Evolutionary conservation across 345 rosid species (phyloP), one percentile per base, ranked within the genome.

Genomic region (Lenwebbia sp.): DNA sequence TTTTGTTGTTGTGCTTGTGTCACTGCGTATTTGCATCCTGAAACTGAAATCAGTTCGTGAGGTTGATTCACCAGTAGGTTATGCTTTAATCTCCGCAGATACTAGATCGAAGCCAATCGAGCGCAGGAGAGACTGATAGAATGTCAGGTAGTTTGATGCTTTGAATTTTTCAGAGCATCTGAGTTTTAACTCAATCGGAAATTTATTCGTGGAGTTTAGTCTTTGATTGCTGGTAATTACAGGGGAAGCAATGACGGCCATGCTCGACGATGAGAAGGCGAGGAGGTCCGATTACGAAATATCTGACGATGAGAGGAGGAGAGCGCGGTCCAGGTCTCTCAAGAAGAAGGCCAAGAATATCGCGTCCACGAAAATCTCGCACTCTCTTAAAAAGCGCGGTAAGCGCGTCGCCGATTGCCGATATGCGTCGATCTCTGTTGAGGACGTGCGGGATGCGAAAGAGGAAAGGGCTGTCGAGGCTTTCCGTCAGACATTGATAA

Each of bases 371-470:
- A 94, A 89, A 90, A 83, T 95, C 33, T 92, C 98, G 1, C 96
- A 96, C 65, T 91, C 92, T 49, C 89, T 96, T 1, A 93, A 93
- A 89, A 97, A 94, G 92, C 93, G 97, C 14, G 91, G 95, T 84
- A 92, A 88, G 89, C 94, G 96, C 23, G 94, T 94, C 17, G 87
- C 95, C 4, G 95, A 90, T 86, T 92, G 94, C 86, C 89, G 92
- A 50, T 92, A 86, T 6, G 86, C 93, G 0, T 88, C 90, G 76
- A 86, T 96, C 85, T 92, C 95, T 30, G 91, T 96, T 17, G 94
- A 96, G 83, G 99, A 97, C 88, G 92, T 94, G 26, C 90, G 98
- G 50, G 98, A 97, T 76, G 95, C 94, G 0, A 88, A 94, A 89
- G 98, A 97, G 89, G 98, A 94, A 53, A 93, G 90, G 33, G 93